These are phyloP conservation scores for Taphrina betulina DNA, from an alignment of 1,139 yeast species.

Conservation along the genomic window DNA sequence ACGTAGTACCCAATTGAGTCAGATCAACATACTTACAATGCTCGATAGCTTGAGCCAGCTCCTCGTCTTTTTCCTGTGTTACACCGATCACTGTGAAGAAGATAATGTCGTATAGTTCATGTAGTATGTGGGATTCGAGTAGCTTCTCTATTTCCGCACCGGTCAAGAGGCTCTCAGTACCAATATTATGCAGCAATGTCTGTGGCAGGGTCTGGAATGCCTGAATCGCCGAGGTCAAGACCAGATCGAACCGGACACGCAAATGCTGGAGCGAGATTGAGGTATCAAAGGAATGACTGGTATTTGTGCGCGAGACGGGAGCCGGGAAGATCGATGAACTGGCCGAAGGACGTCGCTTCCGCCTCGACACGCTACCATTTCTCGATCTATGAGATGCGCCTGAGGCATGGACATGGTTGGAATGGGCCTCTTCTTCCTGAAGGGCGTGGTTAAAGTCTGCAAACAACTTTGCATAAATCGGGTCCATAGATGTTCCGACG, in stretches of 20 bases:
- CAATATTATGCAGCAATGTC: slow-evolving; percentile 9
- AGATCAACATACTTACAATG: slow-evolving; percentile 15
- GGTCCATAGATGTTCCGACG: slow-evolving; percentile 1
- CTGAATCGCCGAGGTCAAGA: slow-evolving; percentile 14
- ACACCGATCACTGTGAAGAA: slow-evolving; percentile 12
- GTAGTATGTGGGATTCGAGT: slow-evolving; percentile 13
- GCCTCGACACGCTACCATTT: background rate
- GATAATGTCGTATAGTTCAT: slow-evolving; percentile 25
- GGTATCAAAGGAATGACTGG: slow-evolving; percentile 15
- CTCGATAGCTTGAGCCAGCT: slow-evolving; percentile 27
- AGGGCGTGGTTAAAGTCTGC: slow-evolving; percentile 16
- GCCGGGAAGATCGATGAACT: slow-evolving; percentile 24
- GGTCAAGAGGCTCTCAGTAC: slow-evolving; percentile 1
- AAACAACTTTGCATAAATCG: slow-evolving; percentile 6
- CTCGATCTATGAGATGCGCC: slow-evolving; percentile 1
- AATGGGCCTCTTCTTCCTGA: background rate
- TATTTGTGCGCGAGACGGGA: slow-evolving; percentile 7
- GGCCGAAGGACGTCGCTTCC: slow-evolving; percentile 6
- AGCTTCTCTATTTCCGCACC: slow-evolving; percentile 28
- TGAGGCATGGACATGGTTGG: background rate
- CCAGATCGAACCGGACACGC: slow-evolving; percentile 11
- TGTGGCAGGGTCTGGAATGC: slow-evolving; percentile 28
- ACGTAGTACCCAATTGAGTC: slow-evolving; percentile 25
- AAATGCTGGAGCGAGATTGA: slow-evolving; percentile 5
- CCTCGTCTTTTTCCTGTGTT: slow-evolving; percentile 18